Evolutionary conservation across 2,329 filamentous ascomycete genomes (phyloP), one percentile per base, ranked within the genome.

Genomic region (Pseudocercospora crystallina): DNA sequence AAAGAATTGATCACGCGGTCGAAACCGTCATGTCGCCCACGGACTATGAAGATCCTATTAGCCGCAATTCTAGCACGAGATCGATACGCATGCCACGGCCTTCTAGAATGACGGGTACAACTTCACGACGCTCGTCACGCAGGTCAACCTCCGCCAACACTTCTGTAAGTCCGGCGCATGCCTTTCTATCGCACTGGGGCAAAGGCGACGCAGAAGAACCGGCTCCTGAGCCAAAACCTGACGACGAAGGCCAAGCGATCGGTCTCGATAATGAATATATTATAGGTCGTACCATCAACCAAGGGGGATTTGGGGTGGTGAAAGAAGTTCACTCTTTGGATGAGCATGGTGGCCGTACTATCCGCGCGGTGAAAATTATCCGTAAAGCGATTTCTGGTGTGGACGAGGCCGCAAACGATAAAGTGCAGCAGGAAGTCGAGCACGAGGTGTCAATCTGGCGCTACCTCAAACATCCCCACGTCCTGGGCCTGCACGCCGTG

Each of bases 401-500:
- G 56, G 75, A 73, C 26, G 83, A 86, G 54, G 68, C 71, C 13
- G 81, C 85, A 58, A 86, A 86, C 56, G 84, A 87, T 35, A 77
- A 79, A 56, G 76, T 82, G 10, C 84, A 86, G 63, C 80, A 82
- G 9, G 80, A 85, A 57, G 84, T 87, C 53, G 84, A 86, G 61
- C 84, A 86, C 54, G 84, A 87, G 71, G 80, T 86, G 39, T 77
- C 80, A 37, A 78, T 87, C 35, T 87, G 84, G 84, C 77, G 84
- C 39, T 83, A 82, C 60, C 70, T 86, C 37, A 78, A 78, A 48
- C 82, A 87, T 61, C 76, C 76, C 1, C 78, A 86, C 61, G 79
- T 87, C 41, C 69, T 87, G 29, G 78, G 80, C 0, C 73, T 87
- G 7, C 76, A 85, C 51, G 77, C 80, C 5, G 83, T 86, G 14